phyloP scores from a whole-genome alignment of 768 basidiomycete genomes.

The Suillus variegatus region DNA sequence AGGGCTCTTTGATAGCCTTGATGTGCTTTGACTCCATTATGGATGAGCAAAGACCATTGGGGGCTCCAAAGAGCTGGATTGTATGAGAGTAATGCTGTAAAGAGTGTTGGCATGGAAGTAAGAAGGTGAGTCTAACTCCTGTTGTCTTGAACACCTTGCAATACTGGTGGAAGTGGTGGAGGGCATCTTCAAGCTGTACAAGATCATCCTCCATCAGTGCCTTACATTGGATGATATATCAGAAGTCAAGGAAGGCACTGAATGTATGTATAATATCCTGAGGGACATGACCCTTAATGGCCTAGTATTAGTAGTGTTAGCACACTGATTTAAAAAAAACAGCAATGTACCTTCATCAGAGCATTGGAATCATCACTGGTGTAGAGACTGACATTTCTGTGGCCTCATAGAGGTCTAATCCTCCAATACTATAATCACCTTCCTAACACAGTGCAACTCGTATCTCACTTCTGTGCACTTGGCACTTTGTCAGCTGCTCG shows the following conservation, averaged over 20 bases:
- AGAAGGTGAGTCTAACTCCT: background rate
- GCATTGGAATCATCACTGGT: conserved; percentile 22
- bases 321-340: too few species aligned
- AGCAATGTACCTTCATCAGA: conserved; percentile 22
- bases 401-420: too few species aligned
- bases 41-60: conserved; percentile 20
- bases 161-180: background rate
- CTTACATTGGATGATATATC: conserved; percentile 15
- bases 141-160: background rate
- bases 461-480: too few species aligned
- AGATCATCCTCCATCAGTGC: conserved; percentile 5
- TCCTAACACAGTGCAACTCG: too few species aligned
- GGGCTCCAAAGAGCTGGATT: conserved; percentile 28
- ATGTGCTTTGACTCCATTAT: too few species aligned
- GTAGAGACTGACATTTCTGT: too few species aligned
- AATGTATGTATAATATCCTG: conserved; percentile 19
- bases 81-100: conserved; percentile 2
- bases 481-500: too few species aligned
- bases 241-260: conserved; percentile 28
- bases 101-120: background rate
- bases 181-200: background rate
- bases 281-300: conserved; percentile 33
- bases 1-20: too few species aligned
- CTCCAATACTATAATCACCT: too few species aligned
- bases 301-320: conserved; percentile 16